Evolutionary conservation across 163 green algal species (phyloP), one percentile per base, ranked within the genome.

Genomic region (Chlamydomonas reinhardtii): DNA sequence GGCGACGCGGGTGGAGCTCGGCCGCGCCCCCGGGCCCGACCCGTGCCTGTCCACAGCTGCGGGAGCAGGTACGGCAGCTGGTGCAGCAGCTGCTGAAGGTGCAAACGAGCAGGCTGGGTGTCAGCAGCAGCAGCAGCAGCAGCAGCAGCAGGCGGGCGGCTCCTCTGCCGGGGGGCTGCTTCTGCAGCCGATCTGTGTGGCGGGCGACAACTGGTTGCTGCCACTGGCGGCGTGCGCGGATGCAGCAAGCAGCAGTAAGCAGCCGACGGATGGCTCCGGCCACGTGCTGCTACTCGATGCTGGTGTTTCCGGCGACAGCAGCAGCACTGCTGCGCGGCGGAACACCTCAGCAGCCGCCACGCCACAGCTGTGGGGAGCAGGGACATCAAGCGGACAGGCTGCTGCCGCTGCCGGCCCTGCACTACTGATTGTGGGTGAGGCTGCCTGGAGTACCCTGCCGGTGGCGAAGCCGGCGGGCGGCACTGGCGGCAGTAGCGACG

Each of bases 61-160:
- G 16, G 54, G 32, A 48, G 25, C 3, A 17, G n/a, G n/a, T n/a
- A n/a, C 37, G 78, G 34, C 80, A 82, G 39, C 32, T 31, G 77
- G 68, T n/a, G n/a, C n/a, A n/a, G n/a, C n/a, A n/a, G n/a, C n/a
- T n/a, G n/a, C n/a, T n/a, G n/a, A n/a, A n/a, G n/a, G n/a, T n/a
- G n/a, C n/a, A n/a, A n/a, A n/a, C n/a, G n/a, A n/a, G n/a, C 24
- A 31, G 59, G 59, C 59, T 19, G 17, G 59, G 19, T 31, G 22
- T 29, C 52, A 32, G 74, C 32, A 16, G 74, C 74, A 37, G 76
- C 62, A 17, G 54, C 56, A 48, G 25, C 3, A 17, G n/a, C n/a
- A n/a, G n/a, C 37, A 73, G 34, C 80, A 82, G 39, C 32, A 66
- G 77, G 68, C 75, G 84, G 77, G 68, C 75, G 84, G 54, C n/a